Evolutionary conservation across 495 filamentous ascomycete genomes (phyloP).

Genomic region (Trichoderma erinaceum): DNA sequence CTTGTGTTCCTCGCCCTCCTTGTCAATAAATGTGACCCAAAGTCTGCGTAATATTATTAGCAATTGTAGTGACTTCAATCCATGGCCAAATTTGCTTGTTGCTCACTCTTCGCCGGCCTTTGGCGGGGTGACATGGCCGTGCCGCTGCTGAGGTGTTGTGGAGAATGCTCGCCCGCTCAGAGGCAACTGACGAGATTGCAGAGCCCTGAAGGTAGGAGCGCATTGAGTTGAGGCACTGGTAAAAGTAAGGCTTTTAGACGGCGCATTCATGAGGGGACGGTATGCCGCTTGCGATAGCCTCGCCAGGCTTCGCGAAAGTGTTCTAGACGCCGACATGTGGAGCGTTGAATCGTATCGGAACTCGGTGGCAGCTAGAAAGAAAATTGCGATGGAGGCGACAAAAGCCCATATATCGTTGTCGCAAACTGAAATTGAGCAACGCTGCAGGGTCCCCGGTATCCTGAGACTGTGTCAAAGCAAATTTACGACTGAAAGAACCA

Average conservation of each 20-base stretch:
- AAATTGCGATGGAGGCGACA: background rate
- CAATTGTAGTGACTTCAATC: background rate
- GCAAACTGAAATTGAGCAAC: background rate
- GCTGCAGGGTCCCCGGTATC: background rate
- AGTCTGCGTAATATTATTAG: conserved; percentile 48
- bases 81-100: background rate
- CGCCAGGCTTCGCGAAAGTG: conserved; percentile 7
- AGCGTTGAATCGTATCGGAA: background rate
- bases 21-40: conserved; percentile 88
- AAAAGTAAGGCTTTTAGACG: background rate
- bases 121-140: conserved; percentile 77
- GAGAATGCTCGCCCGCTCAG: conserved; percentile 49
- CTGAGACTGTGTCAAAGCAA: background rate
- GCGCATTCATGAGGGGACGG: background rate
- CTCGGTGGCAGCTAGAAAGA: background rate
- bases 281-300: conserved; percentile 2
- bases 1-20: conserved; percentile 69
- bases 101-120: conserved; percentile 92
- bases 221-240: background rate
- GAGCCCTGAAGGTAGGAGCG: background rate
- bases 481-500: background rate
- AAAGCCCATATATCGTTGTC: background rate
- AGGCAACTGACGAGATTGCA: conserved; percentile 12
- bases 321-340: conserved; percentile 15
- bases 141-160: conserved; percentile 49